Evolutionary conservation across 805 yeast species (phyloP), one percentile per base, ranked within the genome.

Genomic region (Metschnikowia lunata): DNA sequence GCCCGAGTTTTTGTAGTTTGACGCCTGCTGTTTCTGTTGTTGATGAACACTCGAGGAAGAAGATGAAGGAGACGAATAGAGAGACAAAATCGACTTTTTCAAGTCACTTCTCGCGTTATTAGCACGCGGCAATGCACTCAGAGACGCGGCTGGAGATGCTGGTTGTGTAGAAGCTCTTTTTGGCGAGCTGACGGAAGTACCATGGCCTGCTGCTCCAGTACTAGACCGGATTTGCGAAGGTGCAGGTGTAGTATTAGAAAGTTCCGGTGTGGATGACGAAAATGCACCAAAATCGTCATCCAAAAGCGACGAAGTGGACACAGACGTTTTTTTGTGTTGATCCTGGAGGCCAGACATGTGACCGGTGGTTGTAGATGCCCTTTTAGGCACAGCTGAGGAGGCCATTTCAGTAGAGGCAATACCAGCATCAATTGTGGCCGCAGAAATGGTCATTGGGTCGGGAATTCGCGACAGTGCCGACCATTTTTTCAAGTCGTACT

Each of bases 401-500:
- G n/a, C n/a, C 11, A 4, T 29, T 6, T 11, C 6, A 29, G n/a
- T 3, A 29, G 31, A 12, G n/a, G 11, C 31, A 10, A 11, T 6
- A 10, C 4, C 11, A 29, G 31, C 31, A 29, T 12, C 31, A 15
- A 35, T 6, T 8, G 14, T 15, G 8, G 50, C 18, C 10, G 33
- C 39, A 30, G 42, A 27, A 23, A 74, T 55, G 6, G 75, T 54
- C 48, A 69, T 59, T 3, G 91, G 88, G 54, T 83, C 82, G 2
- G 90, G 88, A 13, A 82, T 61, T 9, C 61, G 59, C 5, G 69
- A 27, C n/a, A 81, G 69, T 8, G 73, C 66, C 1, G 76, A 81
- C 99, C 99, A 93, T 58, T 90, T 85, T 65, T 83, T 88, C 67
- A 84, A 61, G 54, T 89, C 97, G 62, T 93, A 93, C 63, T 93